Base-by-base conservation (phyloP, 2,329 filamentous ascomycete species). In the Fusarium nematophilum region DNA sequence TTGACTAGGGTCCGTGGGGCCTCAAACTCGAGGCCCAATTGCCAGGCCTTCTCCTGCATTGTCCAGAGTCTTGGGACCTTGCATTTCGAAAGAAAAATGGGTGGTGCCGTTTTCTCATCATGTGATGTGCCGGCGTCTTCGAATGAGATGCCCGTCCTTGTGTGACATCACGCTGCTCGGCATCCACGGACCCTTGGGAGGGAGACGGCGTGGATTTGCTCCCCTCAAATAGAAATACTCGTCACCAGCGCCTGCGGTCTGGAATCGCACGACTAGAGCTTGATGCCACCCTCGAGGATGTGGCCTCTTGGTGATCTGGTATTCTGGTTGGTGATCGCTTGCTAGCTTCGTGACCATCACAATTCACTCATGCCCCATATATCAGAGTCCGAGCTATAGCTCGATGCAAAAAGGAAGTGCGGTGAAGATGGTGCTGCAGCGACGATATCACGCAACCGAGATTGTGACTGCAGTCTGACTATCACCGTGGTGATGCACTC, bases 11-110 rank as follows among this genome's bases (percentile, higher is more conserved):
- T 53, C 40, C 37, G 43, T 49, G 38, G 51, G n/a, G 26, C 30
- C 52, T 44, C 43, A 58, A 21, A 47, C 59, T 55, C 46, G 61
- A 65, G 61, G 61, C 57, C 61, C 61, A 64, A 64, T 65, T 55
- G 57, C 36, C 37, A 58, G 61, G 21, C 21, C 52, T 42, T 64
- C 49, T 33, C 45, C 45, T 47, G 48, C 61, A 14, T 59, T 37
- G 29, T 44, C 61, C 61, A 58, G 26, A 33, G 43, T 58, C 47
- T 58, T 45, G 61, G 61, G 57, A n/a, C 57, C 57, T 55, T 51
- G 37, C 42, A 42, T 42, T 38, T 38, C 3, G 13, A 21, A n/a
- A n/a, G n/a, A n/a, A n/a, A n/a, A n/a, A n/a, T n/a, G 18, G 15
- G 49, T 51, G 48, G 52, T 62, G 47, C 31, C 21, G 14, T 13